These are phyloP conservation scores for Fusarium xyrophilum DNA, from an alignment of 2,329 filamentous ascomycete genomes.

Conservation along the genomic window DNA sequence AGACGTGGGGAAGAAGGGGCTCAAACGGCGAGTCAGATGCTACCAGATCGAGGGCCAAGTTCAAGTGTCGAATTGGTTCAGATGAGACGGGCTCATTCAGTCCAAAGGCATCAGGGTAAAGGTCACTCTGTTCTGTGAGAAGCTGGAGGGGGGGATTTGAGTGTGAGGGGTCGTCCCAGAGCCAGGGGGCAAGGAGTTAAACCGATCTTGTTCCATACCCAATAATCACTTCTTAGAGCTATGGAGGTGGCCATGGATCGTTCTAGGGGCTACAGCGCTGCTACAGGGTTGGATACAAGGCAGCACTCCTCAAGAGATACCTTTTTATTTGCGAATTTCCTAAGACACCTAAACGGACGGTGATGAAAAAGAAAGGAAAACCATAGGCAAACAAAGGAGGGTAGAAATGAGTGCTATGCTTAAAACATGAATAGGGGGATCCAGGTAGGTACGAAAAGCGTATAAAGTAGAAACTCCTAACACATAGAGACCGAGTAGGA, in stretches of 20 bases:
- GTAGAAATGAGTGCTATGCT: conserved; percentile 10
- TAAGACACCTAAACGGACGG: background rate
- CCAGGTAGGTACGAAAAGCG: background rate
- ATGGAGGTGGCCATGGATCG: background rate
- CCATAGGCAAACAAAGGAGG: conserved; percentile 10
- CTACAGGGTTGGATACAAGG: background rate
- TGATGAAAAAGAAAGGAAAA: conserved; percentile 13
- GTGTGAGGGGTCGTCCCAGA: conserved; percentile 14
- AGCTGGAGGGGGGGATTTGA: background rate
- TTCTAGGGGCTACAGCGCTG: conserved; percentile 20
- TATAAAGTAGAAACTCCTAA: background rate
- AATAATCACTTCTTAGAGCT: background rate
- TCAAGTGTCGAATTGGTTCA: conserved; percentile 28
- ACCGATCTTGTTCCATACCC: conserved; percentile 24
- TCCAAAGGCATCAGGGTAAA: conserved; percentile 17
- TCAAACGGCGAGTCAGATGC: conserved; percentile 32
- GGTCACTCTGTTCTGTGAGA: conserved; percentile 1
- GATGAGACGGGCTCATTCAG: conserved; percentile 24
- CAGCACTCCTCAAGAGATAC: conserved; percentile 10
- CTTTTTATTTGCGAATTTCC: background rate
- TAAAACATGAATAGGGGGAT: background rate
- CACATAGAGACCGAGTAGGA: background rate
- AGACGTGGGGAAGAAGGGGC: conserved; percentile 29
- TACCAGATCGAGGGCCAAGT: conserved; percentile 32
- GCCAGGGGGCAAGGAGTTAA: conserved; percentile 16